phyloP scores from a whole-genome alignment of 306 rosid species.

The Gleditsia sinensis region DNA sequence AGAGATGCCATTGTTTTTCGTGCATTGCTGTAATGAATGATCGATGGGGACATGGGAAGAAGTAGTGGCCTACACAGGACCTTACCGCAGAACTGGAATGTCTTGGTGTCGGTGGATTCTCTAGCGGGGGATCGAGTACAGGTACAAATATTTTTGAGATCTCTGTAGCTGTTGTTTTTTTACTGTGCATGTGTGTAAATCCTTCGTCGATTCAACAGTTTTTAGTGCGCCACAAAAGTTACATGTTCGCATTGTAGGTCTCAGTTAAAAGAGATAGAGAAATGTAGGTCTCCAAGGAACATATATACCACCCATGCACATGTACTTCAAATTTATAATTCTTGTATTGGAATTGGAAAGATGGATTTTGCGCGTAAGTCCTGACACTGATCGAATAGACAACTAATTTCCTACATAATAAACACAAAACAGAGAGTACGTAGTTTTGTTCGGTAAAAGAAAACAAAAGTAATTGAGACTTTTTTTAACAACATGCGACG shows the following conservation, averaged over 20 bases:
- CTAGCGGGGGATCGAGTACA: not conserved
- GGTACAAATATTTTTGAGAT: not conserved
- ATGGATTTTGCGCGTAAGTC: not conserved
- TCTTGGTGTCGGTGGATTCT: not conserved
- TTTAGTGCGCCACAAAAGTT: constrained; percentile 13
- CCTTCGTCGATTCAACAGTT: not conserved
- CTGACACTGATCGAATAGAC: too few species aligned
- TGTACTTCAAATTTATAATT: not conserved
- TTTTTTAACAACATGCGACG: too few species aligned
- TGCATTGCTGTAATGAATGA: not conserved
- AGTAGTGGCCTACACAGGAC: constrained; percentile 7
- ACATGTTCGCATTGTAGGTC: not conserved
- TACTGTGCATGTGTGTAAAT: not conserved
- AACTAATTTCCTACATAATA: too few species aligned
- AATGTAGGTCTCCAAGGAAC: too few species aligned
- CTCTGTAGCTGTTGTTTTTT: not conserved
- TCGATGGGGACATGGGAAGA: not conserved
- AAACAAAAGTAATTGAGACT: too few species aligned
- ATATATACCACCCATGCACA: not conserved
- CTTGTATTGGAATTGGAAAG: not conserved
- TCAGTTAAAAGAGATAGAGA: not conserved
- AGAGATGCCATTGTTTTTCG: not conserved
- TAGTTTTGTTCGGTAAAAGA: too few species aligned
- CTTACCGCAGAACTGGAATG: not conserved
- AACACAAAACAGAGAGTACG: too few species aligned